Conservation (phyloP, 164 flowering plant species). For the Berberis vulgaris region DNA sequence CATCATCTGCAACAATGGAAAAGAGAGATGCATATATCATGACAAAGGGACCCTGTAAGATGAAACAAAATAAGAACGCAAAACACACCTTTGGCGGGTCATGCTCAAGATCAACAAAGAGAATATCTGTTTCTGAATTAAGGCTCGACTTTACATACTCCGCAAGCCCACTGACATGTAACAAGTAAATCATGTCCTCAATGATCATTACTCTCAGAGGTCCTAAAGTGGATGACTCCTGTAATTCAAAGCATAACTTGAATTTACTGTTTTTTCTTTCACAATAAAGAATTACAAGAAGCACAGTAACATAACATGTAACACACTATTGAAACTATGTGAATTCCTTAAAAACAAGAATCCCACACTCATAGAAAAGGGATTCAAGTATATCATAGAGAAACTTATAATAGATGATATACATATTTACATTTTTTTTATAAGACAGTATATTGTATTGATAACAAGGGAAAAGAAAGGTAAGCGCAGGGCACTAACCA, state of each 20-base stretch:
- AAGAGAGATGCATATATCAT: not conserved
- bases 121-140: slow-evolving; percentile 25
- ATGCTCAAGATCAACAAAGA: slow-evolving; percentile 69
- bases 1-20: slow-evolving; percentile 43
- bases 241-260: slow-evolving; percentile 13
- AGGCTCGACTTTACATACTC: slow-evolving; percentile 50
- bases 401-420: too few relatives aligned
- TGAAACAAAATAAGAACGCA: not conserved
- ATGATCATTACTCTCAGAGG: slow-evolving; percentile 67
- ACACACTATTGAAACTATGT: too few relatives aligned
- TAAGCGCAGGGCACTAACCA: too few relatives aligned
- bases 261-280: not conserved
- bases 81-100: slow-evolving; percentile 77
- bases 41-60: not conserved
- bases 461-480: too few relatives aligned
- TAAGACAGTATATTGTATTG: too few relatives aligned
- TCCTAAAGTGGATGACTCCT: slow-evolving; percentile 61
- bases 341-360: too few relatives aligned
- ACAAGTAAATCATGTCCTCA: slow-evolving; percentile 84
- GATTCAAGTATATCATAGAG: too few relatives aligned
- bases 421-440: too few relatives aligned
- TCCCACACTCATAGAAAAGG: too few relatives aligned
- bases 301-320: too few relatives aligned
- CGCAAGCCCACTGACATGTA: slow-evolving; percentile 54
- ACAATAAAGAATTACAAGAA: too few relatives aligned